Evolutionary conservation across 352 stramenopile genomes (phyloP).

Genomic region (Saprolegnia parasitica): DNA sequence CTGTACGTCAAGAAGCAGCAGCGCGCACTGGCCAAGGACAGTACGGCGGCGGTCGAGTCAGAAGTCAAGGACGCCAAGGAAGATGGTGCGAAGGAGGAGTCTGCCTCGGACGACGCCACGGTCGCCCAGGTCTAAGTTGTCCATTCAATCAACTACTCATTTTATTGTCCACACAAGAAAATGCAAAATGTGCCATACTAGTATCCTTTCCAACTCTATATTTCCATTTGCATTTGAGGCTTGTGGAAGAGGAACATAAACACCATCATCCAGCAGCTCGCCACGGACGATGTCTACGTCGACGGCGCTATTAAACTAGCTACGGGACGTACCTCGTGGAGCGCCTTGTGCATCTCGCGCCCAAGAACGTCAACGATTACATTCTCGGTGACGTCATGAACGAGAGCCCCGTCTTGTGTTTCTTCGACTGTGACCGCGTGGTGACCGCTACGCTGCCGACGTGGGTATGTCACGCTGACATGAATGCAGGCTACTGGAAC

Average conservation of each 20-base stretch:
- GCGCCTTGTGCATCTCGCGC: slow-evolving; percentile 32
- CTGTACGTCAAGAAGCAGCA: background rate
- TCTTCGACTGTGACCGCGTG: slow-evolving; percentile 36
- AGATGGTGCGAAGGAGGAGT: too few relatives aligned
- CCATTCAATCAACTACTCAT: too few relatives aligned
- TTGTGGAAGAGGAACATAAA: background rate
- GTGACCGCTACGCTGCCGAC: slow-evolving; percentile 31
- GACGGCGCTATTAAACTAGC: slow-evolving; percentile 33
- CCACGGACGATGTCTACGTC: slow-evolving; percentile 25
- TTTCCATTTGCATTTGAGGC: background rate
- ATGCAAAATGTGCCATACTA: too few relatives aligned
- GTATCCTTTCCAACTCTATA: too few relatives aligned
- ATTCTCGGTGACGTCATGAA: slow-evolving; percentile 30
- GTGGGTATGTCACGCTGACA: too few relatives aligned
- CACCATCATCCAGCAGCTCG: slow-evolving; percentile 28
- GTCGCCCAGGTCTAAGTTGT: too few relatives aligned
- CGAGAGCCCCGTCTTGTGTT: slow-evolving; percentile 27
- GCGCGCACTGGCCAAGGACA: too few relatives aligned
- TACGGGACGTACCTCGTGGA: slow-evolving; percentile 31
- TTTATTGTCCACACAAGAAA: too few relatives aligned
- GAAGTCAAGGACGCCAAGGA: too few relatives aligned
- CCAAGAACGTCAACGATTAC: slow-evolving; percentile 32
- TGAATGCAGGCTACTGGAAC: too few relatives aligned
- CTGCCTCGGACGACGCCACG: too few relatives aligned
- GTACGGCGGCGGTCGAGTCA: too few relatives aligned